These are phyloP conservation scores for Penicillium angulare DNA, from an alignment of 495 filamentous ascomycete species.

Conservation along the genomic window DNA sequence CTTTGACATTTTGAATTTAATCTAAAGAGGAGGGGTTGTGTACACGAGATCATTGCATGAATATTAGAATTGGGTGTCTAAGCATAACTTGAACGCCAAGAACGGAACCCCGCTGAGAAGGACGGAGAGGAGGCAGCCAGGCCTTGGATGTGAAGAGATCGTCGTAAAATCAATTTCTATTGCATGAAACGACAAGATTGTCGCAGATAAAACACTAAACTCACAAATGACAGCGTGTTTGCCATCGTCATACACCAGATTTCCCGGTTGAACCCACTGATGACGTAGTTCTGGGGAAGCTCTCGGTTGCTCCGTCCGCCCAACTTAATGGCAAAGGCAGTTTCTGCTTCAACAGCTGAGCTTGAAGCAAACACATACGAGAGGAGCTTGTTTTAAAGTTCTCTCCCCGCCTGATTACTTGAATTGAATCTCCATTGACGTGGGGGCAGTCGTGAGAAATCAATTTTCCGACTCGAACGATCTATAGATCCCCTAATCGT, in stretches of 20 bases:
- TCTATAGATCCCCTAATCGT: too few species aligned
- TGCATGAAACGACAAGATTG: neutral
- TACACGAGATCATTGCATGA: too few species aligned
- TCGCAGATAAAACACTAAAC: neutral
- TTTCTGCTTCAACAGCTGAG: neutral
- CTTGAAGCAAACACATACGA: neutral
- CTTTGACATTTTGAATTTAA: too few species aligned
- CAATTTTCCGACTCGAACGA: neutral
- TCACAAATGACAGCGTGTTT: neutral
- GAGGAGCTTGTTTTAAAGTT: neutral
- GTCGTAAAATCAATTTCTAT: neutral
- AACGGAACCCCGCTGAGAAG: neutral
- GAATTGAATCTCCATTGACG: neutral
- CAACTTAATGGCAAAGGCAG: neutral
- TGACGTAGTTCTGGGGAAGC: slow-evolving; percentile 22
- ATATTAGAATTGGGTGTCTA: neutral
- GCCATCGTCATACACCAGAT: slow-evolving; percentile 19
- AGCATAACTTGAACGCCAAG: neutral
- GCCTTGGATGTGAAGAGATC: neutral
- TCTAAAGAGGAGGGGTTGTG: too few species aligned
- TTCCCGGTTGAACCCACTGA: slow-evolving; percentile 18
- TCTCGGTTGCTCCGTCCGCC: slow-evolving; percentile 6
- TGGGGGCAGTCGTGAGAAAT: slow-evolving; percentile 2
- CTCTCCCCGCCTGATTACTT: neutral
- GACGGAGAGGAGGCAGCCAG: neutral